Evolutionary conservation across 306 rosid genomes (phyloP), one percentile per base, ranked within the genome.

Genomic region (Cucumis cinereus): DNA sequence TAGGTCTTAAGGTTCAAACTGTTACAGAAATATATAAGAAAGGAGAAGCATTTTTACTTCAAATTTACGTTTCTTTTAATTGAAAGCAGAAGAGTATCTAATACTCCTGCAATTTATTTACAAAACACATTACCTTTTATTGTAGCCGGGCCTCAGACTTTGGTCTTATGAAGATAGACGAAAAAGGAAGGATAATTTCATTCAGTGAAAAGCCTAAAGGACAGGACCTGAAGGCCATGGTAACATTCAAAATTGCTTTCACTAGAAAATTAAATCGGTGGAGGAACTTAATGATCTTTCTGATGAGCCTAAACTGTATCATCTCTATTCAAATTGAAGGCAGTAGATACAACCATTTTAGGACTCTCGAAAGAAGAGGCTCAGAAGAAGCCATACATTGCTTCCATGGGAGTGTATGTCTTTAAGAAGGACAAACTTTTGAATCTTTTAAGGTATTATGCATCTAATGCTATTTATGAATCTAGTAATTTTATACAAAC

Each of bases 381-480:
- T 77, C 68, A 77, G 61, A 84, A 89, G 89, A 91, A 94, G 74
- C 96, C 96, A 49, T 94, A 91, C 81, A 94, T 91, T 88, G 98
- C 97, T 78, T 94, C 98, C 80, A 94, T 94, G 98, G 97, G 98
- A 83, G 97, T 94, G 78, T 91, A 94, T 73, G 90, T 91, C 79
- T 94, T 94, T 90, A 91, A 89, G 92, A 94, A 94, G 88, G 96
- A 94, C 84, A 94, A 89, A 78, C 98, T 94, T 83, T 85, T 91
- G 75, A 94, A 94, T 81, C 84, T 94, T 77, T 84, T 91, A 73
- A 91, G 98, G 97, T 94, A 87, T 72, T 56, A 26, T 53, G 16
- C 81, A 78, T 68, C 41, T 73, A 30, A 52, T 47, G 60, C 38
- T 10, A 56, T 22, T 52, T 35, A 62, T 71, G 57, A 20, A 57